Conservation (phyloP, 768 basidiomycete species). For the Lentinula sp. region DNA sequence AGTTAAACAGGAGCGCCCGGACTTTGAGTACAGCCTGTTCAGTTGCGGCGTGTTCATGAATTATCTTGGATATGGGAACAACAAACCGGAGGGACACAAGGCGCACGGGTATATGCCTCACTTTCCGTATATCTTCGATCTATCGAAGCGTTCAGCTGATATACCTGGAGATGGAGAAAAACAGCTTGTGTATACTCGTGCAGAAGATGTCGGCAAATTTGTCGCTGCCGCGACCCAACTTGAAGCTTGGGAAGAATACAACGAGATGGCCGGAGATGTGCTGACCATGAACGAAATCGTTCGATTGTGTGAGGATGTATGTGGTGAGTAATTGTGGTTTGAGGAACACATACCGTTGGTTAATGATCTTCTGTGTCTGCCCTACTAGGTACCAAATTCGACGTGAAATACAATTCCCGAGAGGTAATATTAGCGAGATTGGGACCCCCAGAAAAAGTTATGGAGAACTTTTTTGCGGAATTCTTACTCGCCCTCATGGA, state of each 20-base stretch:
- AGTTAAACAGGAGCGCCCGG: background rate
- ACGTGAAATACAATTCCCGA: background rate
- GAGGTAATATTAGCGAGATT: background rate
- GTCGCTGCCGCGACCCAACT: slow-evolving; percentile 2
- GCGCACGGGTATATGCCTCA: background rate
- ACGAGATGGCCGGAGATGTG: slow-evolving; percentile 1
- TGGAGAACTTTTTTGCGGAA: background rate
- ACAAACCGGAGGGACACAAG: slow-evolving; percentile 1
- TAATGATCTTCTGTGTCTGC: background rate
- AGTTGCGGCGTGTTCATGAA: slow-evolving; percentile 2
- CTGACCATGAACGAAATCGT: slow-evolving; percentile 3
- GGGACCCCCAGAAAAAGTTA: background rate
- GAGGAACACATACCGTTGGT: too few relatives aligned
- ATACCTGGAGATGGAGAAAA: slow-evolving; percentile 5
- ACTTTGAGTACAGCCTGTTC: slow-evolving; percentile 1
- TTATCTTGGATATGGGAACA: slow-evolving; percentile 3
- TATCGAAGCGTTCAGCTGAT: slow-evolving; percentile 1
- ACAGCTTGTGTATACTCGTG: background rate
- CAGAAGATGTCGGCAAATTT: slow-evolving; percentile 5
- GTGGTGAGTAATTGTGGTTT: background rate
- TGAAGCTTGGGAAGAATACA: slow-evolving; percentile 3
- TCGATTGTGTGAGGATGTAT: background rate
- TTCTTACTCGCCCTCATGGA: background rate
- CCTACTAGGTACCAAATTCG: background rate
- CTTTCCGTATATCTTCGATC: slow-evolving; percentile 2